A percentile compares a stretch with the other conserved stretches of the same genome.
These are phyloP conservation scores for Prunus mongolica DNA, from an alignment of 306 rosid genomes.

Conservation along the genomic window DNA sequence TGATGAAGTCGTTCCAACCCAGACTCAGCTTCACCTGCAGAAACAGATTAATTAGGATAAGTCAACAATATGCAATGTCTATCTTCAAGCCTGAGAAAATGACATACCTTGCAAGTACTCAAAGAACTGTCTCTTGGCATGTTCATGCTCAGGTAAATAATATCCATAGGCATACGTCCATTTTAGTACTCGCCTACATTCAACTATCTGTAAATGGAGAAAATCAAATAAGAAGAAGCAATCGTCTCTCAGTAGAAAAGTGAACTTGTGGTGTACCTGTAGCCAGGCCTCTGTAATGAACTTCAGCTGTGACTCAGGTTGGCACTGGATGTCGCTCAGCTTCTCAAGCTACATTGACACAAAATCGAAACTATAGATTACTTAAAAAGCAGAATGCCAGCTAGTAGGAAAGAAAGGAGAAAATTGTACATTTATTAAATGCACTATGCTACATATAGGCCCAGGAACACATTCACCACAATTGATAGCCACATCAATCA, in stretches of 20 bases:
- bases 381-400: neutral
- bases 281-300: conserved; percentile 96
- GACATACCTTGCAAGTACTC: conserved; percentile 48
- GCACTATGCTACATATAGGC: neutral
- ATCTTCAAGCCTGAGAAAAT: conserved; percentile 6
- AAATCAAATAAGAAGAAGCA: conserved; percentile 13
- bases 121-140: conserved; percentile 51
- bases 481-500: conserved; percentile 4
- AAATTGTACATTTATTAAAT: neutral
- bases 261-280: conserved; percentile 48
- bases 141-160: conserved; percentile 72
- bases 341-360: conserved; percentile 63
- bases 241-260: conserved; percentile 6
- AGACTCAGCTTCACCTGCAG: conserved; percentile 80
- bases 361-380: neutral
- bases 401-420: neutral
- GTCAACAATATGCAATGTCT: neutral
- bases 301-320: conserved; percentile 95
- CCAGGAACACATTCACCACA: neutral
- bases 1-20: conserved; percentile 78
- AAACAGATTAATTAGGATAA: conserved; percentile 1
- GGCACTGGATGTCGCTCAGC: conserved; percentile 88
- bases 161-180: conserved; percentile 97
- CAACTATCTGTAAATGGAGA: conserved; percentile 68
- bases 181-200: conserved; percentile 89